Evolutionary conservation across 192 early-diverging fungal genomes (phyloP), one percentile per base, ranked within the genome.

Genomic region (Coemansia guatemalensis): DNA sequence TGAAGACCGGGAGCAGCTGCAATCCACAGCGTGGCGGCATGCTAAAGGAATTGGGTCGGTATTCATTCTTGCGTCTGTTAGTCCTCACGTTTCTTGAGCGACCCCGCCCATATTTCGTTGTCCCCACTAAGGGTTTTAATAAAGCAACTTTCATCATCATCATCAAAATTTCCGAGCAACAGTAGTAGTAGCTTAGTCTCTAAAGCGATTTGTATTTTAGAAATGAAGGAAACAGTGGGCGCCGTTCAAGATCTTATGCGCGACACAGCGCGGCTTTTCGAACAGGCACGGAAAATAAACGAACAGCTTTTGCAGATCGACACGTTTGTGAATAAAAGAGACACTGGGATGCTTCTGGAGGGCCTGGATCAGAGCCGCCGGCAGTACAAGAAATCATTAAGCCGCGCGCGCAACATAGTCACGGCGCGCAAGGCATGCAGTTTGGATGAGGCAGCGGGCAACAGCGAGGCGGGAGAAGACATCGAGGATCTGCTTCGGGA

Each of bases 181-280:
- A 4, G 6, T 30, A 4, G 3, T 30, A 4, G 3, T 30, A 30
- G 29, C 29, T 30, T 30, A 30, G n/a, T n/a, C 29, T 4, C 29
- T 30, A 30, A 30, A n/a, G n/a, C n/a, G n/a, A 30, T 6, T 30
- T 30, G 6, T 27, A 18, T 12, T 32, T 52, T 8, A 20, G 17
- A 24, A 78, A 78, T 78, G 76, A 73, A 69, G 51, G 67, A 73
- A 18, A 64, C 67, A 20, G 27, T 56, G 5, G 41, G 58, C 17
- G 76, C 76, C 52, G 35, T 78, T 53, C 76, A 78, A 48, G 76
- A 78, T 44, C 60, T 78, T 23, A 78, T 78, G 76, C 76, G 76
- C 24, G 76, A 78, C 41, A 67, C 76, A 23, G 76, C 71, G 5
- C 59, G 59, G 11, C 60, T 78, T 8, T 67, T 78, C 24, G 76